A percentile compares a stretch with the other conserved stretches of the same genome.
Evolutionary conservation across 768 basidiomycete genomes (phyloP).

Genomic region (Pleurotus djamor): DNA sequence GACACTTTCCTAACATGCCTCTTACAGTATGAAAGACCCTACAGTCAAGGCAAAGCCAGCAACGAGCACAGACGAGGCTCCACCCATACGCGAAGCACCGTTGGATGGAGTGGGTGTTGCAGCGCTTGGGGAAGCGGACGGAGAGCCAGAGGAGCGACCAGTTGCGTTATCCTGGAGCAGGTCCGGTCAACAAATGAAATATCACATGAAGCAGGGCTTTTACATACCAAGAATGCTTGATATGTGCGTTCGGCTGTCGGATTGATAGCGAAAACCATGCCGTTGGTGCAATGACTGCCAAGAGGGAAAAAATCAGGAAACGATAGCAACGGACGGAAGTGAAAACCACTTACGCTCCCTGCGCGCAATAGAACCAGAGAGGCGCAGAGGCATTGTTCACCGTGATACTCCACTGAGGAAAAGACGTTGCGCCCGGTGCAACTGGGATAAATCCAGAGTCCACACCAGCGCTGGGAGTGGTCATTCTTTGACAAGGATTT

Average conservation of each 20-base stretch:
- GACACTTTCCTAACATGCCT: neutral
- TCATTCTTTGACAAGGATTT: conserved; percentile 29
- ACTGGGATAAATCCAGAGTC: conserved; percentile 47
- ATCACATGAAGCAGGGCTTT: neutral
- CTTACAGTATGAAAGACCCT: neutral
- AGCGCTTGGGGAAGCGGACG: neutral
- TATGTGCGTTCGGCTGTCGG: conserved; percentile 43
- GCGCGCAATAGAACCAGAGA: conserved; percentile 56
- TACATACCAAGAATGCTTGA: conserved; percentile 30
- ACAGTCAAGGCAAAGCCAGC: neutral
- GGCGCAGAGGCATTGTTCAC: conserved; percentile 34
- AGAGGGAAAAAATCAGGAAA: neutral
- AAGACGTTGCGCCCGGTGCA: conserved; percentile 27
- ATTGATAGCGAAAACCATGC: conserved; percentile 59
- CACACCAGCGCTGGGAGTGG: conserved; percentile 23
- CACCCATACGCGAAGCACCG: neutral
- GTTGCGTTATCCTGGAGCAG: conserved; percentile 20
- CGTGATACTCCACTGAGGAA: conserved; percentile 33
- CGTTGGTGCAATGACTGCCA: conserved; percentile 39
- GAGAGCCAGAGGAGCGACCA: conserved; percentile 2
- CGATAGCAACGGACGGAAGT: neutral
- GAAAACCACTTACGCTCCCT: conserved; percentile 23
- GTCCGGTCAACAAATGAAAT: neutral
- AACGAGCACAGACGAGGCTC: neutral
- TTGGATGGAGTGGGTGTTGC: conserved; percentile 6